These are phyloP conservation scores for Pezicula carpinea DNA, from an alignment of 2,329 filamentous ascomycete species.

Conservation along the genomic window DNA sequence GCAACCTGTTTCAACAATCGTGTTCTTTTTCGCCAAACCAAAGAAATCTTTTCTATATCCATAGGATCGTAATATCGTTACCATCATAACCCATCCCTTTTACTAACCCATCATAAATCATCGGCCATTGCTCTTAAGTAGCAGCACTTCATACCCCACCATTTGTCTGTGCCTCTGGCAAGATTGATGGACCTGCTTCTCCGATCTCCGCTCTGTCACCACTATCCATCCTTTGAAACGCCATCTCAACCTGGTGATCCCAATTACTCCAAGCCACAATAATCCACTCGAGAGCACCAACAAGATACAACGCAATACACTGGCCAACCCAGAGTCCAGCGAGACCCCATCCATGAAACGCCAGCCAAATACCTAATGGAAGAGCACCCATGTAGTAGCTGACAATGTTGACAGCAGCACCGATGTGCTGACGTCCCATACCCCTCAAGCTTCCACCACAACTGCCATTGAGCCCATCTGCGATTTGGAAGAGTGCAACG, in stretches of 20 bases:
- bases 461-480: constrained; percentile 79
- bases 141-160: constrained; percentile 1
- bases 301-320: constrained; percentile 75
- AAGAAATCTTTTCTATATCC: too few species aligned
- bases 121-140: neutral
- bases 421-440: constrained; percentile 83
- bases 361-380: constrained; percentile 77
- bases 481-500: constrained; percentile 86
- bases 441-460: constrained; percentile 78
- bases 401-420: constrained; percentile 74
- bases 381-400: constrained; percentile 82
- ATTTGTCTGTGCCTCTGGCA: constrained; percentile 5
- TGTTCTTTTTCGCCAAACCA: too few species aligned
- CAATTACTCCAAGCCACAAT: constrained; percentile 76
- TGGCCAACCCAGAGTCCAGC: constrained; percentile 79
- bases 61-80: neutral
- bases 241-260: constrained; percentile 67
- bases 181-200: constrained; percentile 1
- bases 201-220: constrained; percentile 21
- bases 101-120: neutral
- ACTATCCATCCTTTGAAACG: constrained; percentile 65
- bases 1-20: too few species aligned
- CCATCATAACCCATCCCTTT: neutral
- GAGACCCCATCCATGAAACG: constrained; percentile 81
- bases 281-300: constrained; percentile 72